Percentiles rank a stretch among this genome's conserved stretches.
Conservation (phyloP, 768 basidiomycete genomes). For the Psilocybe cyanescens region DNA sequence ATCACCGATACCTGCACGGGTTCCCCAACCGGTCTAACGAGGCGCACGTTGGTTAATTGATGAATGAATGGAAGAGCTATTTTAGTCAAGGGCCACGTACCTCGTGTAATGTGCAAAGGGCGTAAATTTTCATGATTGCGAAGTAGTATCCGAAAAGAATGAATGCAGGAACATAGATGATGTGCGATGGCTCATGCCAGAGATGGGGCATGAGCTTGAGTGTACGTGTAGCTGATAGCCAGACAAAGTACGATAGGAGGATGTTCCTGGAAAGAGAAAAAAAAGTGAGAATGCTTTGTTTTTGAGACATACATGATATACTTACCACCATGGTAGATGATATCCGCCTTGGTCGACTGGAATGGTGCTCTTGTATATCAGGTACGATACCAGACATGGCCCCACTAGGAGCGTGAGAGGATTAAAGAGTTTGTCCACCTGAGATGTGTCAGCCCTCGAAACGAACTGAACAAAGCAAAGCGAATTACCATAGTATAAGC, state of each 20-base stretch:
- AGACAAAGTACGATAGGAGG: slow-evolving; percentile 65
- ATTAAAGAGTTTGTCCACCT: slow-evolving; percentile 88
- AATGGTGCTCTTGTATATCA: slow-evolving; percentile 81
- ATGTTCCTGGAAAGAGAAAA: slow-evolving; percentile 57
- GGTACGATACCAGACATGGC: slow-evolving; percentile 74
- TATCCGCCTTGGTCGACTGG: slow-evolving; percentile 71
- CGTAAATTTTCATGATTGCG: slow-evolving; percentile 93
- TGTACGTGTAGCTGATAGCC: slow-evolving; percentile 73
- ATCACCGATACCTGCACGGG: slow-evolving; percentile 92
- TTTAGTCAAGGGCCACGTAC: slow-evolving; percentile 36
- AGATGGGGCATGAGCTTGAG: slow-evolving; percentile 85
- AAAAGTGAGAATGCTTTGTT: background rate
- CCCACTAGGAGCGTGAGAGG: slow-evolving; percentile 87
- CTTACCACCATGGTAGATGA: slow-evolving; percentile 83
- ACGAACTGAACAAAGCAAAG: slow-evolving; percentile 34
- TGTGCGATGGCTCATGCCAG: slow-evolving; percentile 74
- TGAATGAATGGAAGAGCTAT: background rate
- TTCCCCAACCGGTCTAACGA: slow-evolving; percentile 87
- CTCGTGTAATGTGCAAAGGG: slow-evolving; percentile 88
- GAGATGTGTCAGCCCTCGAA: slow-evolving; percentile 1
- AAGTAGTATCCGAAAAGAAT: slow-evolving; percentile 94
- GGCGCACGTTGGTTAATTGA: background rate
- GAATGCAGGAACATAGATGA: slow-evolving; percentile 85
- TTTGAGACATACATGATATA: slow-evolving; percentile 14
- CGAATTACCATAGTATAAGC: slow-evolving; percentile 88